A percentile compares a stretch with the other conserved stretches of the same genome.
Conservation (phyloP, 2,329 filamentous ascomycete genomes). For the Colletotrichum trifolii region DNA sequence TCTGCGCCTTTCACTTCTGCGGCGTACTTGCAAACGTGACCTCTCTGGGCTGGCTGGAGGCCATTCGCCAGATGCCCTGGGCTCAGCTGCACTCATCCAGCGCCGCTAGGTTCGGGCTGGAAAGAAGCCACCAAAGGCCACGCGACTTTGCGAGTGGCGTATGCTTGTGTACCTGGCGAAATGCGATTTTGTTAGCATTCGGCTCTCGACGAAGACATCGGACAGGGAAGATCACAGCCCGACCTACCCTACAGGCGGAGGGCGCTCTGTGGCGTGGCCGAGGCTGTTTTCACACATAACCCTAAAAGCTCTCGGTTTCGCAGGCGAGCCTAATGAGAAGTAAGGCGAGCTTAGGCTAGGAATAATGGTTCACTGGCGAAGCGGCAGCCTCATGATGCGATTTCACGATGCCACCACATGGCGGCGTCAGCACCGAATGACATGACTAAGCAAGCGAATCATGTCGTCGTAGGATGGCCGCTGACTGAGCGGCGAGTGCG, state of each 20-base stretch:
- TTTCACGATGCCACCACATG: background rate
- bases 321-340: no score
- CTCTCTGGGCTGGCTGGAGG: no score
- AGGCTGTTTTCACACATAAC: background rate
- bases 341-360: no score
- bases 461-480: background rate
- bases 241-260: background rate
- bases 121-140: slow-evolving; percentile 5
- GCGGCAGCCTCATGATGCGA: no score
- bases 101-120: background rate
- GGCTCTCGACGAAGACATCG: background rate
- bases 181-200: background rate
- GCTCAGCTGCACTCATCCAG: background rate
- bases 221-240: no score
- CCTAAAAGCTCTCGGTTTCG: no score
- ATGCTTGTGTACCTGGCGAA: background rate
- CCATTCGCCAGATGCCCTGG: background rate
- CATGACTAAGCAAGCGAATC: background rate
- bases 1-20: no score
- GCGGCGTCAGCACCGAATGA: background rate
- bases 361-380: no score
- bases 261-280: slow-evolving; percentile 1
- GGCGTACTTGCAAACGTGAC: no score
- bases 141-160: background rate
- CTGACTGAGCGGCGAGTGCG: slow-evolving; percentile 9